These are phyloP conservation scores for Termitomyces sp. DNA, from an alignment of 768 basidiomycete species.

Conservation along the genomic window DNA sequence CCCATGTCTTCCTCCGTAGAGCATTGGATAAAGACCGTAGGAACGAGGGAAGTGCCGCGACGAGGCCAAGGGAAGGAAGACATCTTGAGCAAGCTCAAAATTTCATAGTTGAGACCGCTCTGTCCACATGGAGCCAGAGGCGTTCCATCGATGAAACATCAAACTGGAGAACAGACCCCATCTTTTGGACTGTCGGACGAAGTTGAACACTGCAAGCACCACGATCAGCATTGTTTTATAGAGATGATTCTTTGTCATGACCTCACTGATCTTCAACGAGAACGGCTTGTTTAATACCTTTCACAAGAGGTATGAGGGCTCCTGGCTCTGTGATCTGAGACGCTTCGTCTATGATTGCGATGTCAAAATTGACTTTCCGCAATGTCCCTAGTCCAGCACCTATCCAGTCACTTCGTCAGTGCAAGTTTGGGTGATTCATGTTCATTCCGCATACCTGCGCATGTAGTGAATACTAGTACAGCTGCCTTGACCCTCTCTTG, in stretches of 20 bases:
- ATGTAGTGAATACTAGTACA: conserved; percentile 60
- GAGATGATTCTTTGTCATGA: not conserved
- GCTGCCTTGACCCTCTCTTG: conserved; percentile 55
- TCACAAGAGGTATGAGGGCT: conserved; percentile 64
- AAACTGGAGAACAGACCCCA: conserved; percentile 52
- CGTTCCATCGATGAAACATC: conserved; percentile 63
- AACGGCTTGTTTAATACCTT: conserved; percentile 53
- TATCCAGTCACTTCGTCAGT: conserved; percentile 2
- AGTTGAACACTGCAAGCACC: conserved; percentile 52
- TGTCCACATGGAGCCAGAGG: conserved; percentile 41
- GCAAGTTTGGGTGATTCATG: not conserved
- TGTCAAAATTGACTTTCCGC: conserved; percentile 52
- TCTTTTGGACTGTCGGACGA: conserved; percentile 57
- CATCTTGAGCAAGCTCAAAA: conserved; percentile 31
- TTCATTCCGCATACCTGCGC: conserved; percentile 39
- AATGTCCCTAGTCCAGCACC: conserved; percentile 58
- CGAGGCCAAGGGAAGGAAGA: conserved; percentile 60
- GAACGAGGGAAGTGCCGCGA: conserved; percentile 29
- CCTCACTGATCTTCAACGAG: conserved; percentile 73
- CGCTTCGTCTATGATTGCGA: conserved; percentile 66
- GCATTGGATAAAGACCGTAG: conserved; percentile 59
- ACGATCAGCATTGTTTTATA: not conserved
- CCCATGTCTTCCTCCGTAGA: conserved; percentile 54
- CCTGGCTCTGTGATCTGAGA: conserved; percentile 68
- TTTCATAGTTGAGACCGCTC: conserved; percentile 39